These are phyloP conservation scores for Ophiostoma tasmaniense DNA, from an alignment of 2,329 filamentous ascomycete species.

Conservation along the genomic window DNA sequence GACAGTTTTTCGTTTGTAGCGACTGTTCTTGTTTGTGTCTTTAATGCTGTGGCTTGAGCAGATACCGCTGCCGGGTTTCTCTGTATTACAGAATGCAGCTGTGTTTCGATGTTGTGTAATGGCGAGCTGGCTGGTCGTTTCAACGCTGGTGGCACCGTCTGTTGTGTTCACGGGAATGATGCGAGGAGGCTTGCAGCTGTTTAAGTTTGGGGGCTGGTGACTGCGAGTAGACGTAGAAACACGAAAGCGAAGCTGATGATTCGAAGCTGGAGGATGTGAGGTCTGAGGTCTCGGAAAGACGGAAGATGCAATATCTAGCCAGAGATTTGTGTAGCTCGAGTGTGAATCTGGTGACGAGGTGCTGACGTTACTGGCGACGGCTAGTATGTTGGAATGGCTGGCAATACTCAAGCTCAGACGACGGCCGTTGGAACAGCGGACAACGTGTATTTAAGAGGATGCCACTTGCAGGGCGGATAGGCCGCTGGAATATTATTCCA, in stretches of 20 bases:
- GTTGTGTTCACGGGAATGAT: neutral
- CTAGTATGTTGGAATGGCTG: neutral
- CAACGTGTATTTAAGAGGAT: neutral
- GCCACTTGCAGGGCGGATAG: neutral
- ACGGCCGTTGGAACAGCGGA: neutral
- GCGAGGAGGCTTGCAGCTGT: neutral
- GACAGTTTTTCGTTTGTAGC: neutral
- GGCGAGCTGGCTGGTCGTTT: neutral
- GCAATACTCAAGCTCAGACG: neutral
- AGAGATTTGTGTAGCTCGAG: neutral
- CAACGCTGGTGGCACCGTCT: neutral
- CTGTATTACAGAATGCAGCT: neutral
- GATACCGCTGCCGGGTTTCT: neutral
- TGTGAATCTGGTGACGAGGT: neutral
- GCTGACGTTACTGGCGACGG: neutral
- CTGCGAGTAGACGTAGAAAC: neutral
- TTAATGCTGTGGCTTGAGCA: neutral
- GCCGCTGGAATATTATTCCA: neutral
- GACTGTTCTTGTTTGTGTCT: neutral
- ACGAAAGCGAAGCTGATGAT: neutral
- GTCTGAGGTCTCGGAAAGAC: neutral
- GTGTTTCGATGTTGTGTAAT: neutral
- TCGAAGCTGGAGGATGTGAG: neutral
- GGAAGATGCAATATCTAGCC: neutral
- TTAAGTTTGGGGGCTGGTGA: neutral